Evolutionary conservation across 2,329 filamentous ascomycete genomes (phyloP), one percentile per base, ranked within the genome.

Genomic region (Clarireedia homoeocarpa): DNA sequence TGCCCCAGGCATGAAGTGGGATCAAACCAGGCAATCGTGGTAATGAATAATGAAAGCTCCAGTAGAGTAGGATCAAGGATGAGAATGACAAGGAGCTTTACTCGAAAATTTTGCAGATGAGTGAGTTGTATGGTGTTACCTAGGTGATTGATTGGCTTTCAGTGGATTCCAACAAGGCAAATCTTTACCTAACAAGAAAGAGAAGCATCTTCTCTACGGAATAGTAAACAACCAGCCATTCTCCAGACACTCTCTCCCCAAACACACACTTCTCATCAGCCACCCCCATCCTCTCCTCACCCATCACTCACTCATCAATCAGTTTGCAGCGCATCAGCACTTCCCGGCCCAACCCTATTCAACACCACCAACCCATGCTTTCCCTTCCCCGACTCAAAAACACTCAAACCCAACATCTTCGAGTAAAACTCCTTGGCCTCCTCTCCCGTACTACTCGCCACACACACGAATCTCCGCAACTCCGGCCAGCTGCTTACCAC

Each of bases 401-500:
- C 52, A 23, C 55, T 59, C 58, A 66, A 63, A 2, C 58, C 59
- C 56, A 70, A 49, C 12, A 53, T 58, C 55, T 64, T 57, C 46
- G 59, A 53, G 54, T 70, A 71, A 34, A 67, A 66, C 9, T 48
- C 47, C 20, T 56, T 51, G 10, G 23, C 48, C 20, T 39, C 17
- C 15, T 38, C 56, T 34, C 30, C 30, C 10, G 30, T 34, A 48
- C 56, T 58, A 7, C 79, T 77, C 56, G 87, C 71, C 15, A 42
- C 4, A 42, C 39, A 42, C 69, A 86, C 73, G 14, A 80, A 71
- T 23, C 81, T 75, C 46, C 86, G 74, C 64, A 91, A 72, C 59
- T 79, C 70, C 1, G 82, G 77, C 77, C 85, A 82, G 30, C 73
- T 73, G 23, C 75, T 70, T 39, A 82, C 66, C 3, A 79, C 69